A percentile compares a stretch with the other conserved stretches of the same genome.
These are phyloP conservation scores for Cystofilobasidium macerans DNA, from an alignment of 768 basidiomycete genomes.

Conservation along the genomic window DNA sequence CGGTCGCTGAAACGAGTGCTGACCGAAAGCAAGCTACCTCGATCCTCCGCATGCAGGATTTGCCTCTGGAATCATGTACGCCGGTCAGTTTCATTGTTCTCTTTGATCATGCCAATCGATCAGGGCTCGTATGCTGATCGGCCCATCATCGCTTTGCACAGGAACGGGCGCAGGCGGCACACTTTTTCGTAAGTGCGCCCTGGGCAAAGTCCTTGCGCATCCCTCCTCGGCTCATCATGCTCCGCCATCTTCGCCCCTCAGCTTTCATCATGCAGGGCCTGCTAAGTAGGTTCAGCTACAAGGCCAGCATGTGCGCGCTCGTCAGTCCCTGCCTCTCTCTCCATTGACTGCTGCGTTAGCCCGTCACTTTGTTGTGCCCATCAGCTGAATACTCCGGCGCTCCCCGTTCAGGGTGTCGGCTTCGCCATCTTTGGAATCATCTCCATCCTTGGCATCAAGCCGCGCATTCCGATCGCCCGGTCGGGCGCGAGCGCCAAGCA, in stretches of 20 bases:
- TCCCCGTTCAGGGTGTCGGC: conserved; percentile 24
- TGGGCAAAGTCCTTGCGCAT: neutral
- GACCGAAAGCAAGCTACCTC: too few species aligned
- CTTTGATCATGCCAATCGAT: too few species aligned
- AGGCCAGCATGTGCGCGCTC: conserved; percentile 32
- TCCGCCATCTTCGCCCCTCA: conserved; percentile 34
- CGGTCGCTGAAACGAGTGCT: too few species aligned
- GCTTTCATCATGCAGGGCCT: conserved; percentile 33
- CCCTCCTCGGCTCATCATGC: conserved; percentile 21
- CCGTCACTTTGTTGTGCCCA: neutral
- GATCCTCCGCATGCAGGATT: too few species aligned
- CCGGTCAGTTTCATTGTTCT: too few species aligned
- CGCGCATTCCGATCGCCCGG: conserved; percentile 30
- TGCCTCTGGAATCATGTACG: too few species aligned
- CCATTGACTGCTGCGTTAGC: too few species aligned
- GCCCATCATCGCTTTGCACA: too few species aligned
- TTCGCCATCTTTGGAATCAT: conserved; percentile 27
- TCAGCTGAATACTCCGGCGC: neutral
- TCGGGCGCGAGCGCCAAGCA: neutral
- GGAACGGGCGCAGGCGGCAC: too few species aligned
- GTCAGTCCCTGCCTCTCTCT: too few species aligned
- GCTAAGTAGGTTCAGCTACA: conserved; percentile 32
- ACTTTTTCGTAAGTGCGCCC: too few species aligned
- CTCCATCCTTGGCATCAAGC: conserved; percentile 30
- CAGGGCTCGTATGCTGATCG: too few species aligned